Percentiles rank a stretch among this genome's conserved stretches.
Conservation (phyloP, 2,329 filamentous ascomycete genomes). For the Apiospora hydei region DNA sequence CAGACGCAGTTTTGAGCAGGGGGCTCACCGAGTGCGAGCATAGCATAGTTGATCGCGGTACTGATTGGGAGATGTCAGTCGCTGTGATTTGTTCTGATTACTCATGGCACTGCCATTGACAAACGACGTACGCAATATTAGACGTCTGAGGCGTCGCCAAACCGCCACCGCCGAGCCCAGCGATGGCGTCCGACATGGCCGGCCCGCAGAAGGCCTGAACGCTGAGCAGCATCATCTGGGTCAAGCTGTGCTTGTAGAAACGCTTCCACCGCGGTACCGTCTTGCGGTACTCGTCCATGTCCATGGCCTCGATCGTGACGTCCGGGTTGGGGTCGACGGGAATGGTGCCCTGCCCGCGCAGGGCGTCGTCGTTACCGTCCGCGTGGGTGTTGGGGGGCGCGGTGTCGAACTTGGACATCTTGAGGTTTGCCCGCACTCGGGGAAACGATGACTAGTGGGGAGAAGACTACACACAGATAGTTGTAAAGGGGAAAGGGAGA, state of each 20-base stretch:
- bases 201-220: slow-evolving; percentile 53
- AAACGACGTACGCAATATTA: slow-evolving; percentile 46
- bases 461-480: not conserved
- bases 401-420: slow-evolving; percentile 37
- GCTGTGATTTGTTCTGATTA: no score
- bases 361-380: slow-evolving; percentile 35
- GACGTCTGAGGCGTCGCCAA: slow-evolving; percentile 52
- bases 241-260: slow-evolving; percentile 54
- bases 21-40: slow-evolving; percentile 40
- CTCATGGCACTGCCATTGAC: not conserved
- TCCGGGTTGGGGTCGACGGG: slow-evolving; percentile 30
- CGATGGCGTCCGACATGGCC: slow-evolving; percentile 49
- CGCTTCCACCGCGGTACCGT: slow-evolving; percentile 50
- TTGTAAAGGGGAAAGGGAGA: not conserved
- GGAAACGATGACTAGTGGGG: no score
- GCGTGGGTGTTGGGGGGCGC: slow-evolving; percentile 37
- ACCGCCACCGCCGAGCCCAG: slow-evolving; percentile 51
- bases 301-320: slow-evolving; percentile 38
- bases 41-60: slow-evolving; percentile 38
- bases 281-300: slow-evolving; percentile 43
- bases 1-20: not conserved
- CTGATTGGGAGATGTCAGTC: slow-evolving; percentile 14
- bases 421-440: not conserved
- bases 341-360: slow-evolving; percentile 32
- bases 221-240: slow-evolving; percentile 56